Conservation (phyloP, 345 rosid species). For the Euphorbia peplus region DNA sequence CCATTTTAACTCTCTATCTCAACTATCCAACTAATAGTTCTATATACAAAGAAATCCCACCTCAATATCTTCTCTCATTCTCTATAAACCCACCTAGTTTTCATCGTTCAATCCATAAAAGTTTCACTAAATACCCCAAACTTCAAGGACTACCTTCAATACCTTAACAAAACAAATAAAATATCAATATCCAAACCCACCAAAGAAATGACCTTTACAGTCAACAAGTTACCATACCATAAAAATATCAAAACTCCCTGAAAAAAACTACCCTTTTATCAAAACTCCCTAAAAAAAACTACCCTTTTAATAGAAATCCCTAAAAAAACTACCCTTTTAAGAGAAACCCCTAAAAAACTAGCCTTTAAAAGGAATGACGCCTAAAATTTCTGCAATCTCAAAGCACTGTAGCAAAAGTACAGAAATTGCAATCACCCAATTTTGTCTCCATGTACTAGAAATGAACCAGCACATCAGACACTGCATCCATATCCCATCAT, state of each 20-base stretch:
- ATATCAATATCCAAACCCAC: conserved; percentile 2
- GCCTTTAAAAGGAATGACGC: conserved; percentile 26
- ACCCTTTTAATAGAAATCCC: conserved; percentile 23
- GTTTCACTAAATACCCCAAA: conserved; percentile 1
- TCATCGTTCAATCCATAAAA: conserved; percentile 17
- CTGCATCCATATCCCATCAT: background rate
- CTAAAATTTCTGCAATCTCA: conserved; percentile 18
- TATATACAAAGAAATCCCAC: conserved; percentile 11
- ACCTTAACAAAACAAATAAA: no score
- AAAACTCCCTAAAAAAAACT: no score
- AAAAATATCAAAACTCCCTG: conserved; percentile 18
- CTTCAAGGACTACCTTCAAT: no score
- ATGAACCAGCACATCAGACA: background rate
- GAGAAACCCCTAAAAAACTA: conserved; percentile 20
- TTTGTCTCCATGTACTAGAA: conserved; percentile 18
- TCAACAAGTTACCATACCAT: conserved; percentile 8
- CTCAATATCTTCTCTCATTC: conserved; percentile 7
- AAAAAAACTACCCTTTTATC: no score
- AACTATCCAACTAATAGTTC: background rate
- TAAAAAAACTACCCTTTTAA: conserved; percentile 30
- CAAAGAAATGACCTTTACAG: conserved; percentile 6
- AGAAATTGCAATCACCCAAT: conserved; percentile 29
- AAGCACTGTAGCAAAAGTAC: conserved; percentile 44
- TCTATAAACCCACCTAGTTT: conserved; percentile 2
- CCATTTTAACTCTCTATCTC: conserved; percentile 41